Evolutionary conservation across 352 stramenopile species (phyloP), one percentile per base, ranked within the genome.

Genomic region (Peronospora belbahrii): DNA sequence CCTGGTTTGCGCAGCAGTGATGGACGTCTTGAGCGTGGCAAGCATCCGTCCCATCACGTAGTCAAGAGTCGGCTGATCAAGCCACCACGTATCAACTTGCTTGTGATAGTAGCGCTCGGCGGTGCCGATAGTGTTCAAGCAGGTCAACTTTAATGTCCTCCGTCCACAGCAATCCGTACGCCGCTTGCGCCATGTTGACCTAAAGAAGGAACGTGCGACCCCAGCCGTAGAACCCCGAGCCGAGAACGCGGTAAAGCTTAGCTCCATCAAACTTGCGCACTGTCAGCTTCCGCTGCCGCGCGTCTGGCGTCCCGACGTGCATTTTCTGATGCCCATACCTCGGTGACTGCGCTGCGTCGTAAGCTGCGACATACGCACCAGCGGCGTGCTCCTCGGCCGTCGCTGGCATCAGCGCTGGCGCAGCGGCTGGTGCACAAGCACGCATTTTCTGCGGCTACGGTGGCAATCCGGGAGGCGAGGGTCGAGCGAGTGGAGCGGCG

Each of bases 21-120:
- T 35, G 20, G n/a, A 42, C 19, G 42, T 49, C 32, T 27, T 49
- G 14, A 42, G 42, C 6, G 19, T 35, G 3, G 27, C 20, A 1
- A 42, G 17, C 31, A 49, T 33, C 13, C 31, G n/a, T n/a, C 42
- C 42, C 42, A 49, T 49, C 3, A 48, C 30, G 19, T 33, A 30
- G 11, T 23, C 20, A 13, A 48, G 30, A 14, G 17, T 48, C 5
- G 28, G 19, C 30, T 32, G 9, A 13, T 48, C 30, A 4, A 8
- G 14, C 39, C n/a, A 35, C 39, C 39, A 45, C 8, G 25, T 10
- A 2, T 35, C 22, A 2, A 45, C 39, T 18, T 45, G 39, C 11
- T 36, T 45, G 39, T 45, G 20, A 27, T 45, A 45, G 14, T 45
- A 45, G 4, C 13, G 23, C 23, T 36, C 25, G 2, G 39, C 14